phyloP scores from a whole-genome alignment of 768 basidiomycete species.

The Candolleomyces aberdarensis region DNA sequence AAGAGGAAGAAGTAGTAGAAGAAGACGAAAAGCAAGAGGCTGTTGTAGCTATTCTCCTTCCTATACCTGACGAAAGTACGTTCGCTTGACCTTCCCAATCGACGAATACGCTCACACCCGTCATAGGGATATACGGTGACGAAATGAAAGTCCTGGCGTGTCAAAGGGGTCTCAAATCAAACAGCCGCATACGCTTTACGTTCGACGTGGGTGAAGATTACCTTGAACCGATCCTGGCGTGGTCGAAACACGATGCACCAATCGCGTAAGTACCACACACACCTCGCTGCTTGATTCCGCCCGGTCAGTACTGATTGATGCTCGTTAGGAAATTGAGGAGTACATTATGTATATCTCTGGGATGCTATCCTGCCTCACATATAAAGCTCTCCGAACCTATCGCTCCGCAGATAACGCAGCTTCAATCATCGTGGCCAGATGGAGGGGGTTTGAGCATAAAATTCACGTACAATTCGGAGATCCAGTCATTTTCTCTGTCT shows the following conservation, averaged over 20 bases:
- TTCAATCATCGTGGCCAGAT: constrained; percentile 43
- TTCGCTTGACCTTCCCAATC: background rate
- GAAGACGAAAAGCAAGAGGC: background rate
- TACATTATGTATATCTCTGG: constrained; percentile 44
- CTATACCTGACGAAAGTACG: background rate
- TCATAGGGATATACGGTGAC: constrained; percentile 17
- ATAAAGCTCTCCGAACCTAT: constrained; percentile 14
- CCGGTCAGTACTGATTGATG: background rate
- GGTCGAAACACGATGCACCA: constrained; percentile 29
- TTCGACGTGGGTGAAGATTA: constrained; percentile 23
- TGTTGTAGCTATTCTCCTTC: background rate
- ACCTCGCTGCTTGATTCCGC: background rate
- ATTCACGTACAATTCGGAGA: constrained; percentile 21
- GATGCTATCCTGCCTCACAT: constrained; percentile 33
- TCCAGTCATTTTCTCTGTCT: constrained; percentile 32
- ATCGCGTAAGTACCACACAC: constrained; percentile 26
- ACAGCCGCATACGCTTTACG: constrained; percentile 14
- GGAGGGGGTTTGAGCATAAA: constrained; percentile 32
- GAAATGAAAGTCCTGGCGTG: constrained; percentile 14
- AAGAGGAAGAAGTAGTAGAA: too few relatives aligned
- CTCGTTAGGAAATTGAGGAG: constrained; percentile 26
- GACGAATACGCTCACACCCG: background rate
- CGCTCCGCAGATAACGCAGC: constrained; percentile 14
- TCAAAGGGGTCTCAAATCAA: constrained; percentile 9
- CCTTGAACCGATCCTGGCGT: constrained; percentile 26